Percentiles rank a stretch among this genome's conserved stretches.
phyloP scores from a whole-genome alignment of 306 rosid species.

The Neltuma alba region DNA sequence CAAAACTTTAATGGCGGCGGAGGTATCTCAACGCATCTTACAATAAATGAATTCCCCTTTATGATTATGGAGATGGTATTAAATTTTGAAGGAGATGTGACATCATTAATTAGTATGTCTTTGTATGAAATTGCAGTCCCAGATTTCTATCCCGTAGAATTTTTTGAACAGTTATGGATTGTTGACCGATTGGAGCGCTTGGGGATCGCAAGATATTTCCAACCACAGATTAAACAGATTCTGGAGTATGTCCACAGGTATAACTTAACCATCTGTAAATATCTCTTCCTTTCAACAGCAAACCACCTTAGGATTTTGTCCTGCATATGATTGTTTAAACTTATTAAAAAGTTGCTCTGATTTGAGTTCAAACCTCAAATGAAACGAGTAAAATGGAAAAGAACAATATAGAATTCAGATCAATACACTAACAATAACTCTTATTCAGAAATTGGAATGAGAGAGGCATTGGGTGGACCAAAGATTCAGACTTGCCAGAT shows the following conservation, averaged over 20 bases:
- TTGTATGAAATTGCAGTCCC: neutral
- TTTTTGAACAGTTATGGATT: neutral
- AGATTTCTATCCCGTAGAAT: neutral
- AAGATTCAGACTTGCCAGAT: constrained; percentile 52
- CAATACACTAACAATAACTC: neutral
- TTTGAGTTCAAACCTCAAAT: too few relatives aligned
- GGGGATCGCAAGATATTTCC: neutral
- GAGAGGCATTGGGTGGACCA: constrained; percentile 67
- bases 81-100: too few relatives aligned
- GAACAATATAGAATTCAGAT: too few relatives aligned
- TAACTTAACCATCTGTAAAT: too few relatives aligned
- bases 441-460: constrained; percentile 57
- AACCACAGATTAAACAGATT: neutral
- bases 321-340: too few relatives aligned
- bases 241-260: neutral
- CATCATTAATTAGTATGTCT: too few relatives aligned
- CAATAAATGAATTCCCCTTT: too few relatives aligned
- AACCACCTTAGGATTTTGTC: too few relatives aligned
- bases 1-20: neutral
- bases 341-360: too few relatives aligned
- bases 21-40: neutral
- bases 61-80: too few relatives aligned
- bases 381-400: neutral
- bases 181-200: constrained; percentile 1
- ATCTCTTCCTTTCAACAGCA: too few relatives aligned